phyloP scores from a whole-genome alignment of 1,139 yeast species.

The Hanseniaspora sp. region DNA sequence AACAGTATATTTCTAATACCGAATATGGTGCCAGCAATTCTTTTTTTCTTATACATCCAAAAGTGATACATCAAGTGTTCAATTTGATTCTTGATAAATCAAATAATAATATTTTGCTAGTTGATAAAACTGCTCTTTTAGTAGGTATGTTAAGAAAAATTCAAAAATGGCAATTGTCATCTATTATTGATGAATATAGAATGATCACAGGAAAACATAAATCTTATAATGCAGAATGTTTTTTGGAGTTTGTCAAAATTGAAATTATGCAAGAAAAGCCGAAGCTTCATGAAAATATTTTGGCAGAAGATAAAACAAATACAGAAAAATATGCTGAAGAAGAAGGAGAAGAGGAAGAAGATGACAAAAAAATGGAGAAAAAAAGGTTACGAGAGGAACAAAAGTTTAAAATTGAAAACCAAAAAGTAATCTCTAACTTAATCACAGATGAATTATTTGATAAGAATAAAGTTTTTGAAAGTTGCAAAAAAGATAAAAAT shows the following conservation, averaged over 20 bases:
- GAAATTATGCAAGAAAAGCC: slow-evolving; percentile 34
- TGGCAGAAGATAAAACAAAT: neutral
- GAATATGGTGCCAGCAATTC: slow-evolving; percentile 36
- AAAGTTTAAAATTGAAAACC: neutral
- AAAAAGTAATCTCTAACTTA: neutral
- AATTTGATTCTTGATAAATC: slow-evolving; percentile 50
- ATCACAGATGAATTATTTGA: slow-evolving; percentile 7
- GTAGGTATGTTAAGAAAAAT: slow-evolving; percentile 70
- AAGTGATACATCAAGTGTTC: slow-evolving; percentile 45
- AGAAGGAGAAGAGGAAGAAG: slow-evolving; percentile 1
- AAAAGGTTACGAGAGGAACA: slow-evolving; percentile 2
- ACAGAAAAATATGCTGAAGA: neutral
- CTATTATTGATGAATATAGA: slow-evolving; percentile 75
- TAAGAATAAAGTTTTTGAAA: neutral
- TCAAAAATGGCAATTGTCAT: slow-evolving; percentile 80
- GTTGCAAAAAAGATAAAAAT: slow-evolving; percentile 6
- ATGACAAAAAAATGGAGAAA: neutral
- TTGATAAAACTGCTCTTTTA: slow-evolving; percentile 71
- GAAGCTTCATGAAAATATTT: neutral
- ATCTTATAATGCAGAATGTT: slow-evolving; percentile 72
- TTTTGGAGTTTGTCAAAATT: slow-evolving; percentile 57
- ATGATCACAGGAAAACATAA: slow-evolving; percentile 62
- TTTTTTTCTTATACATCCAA: slow-evolving; percentile 61
- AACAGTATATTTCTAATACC: slow-evolving; percentile 15
- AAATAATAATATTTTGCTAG: slow-evolving; percentile 58